phyloP scores from a whole-genome alignment of 805 yeast genomes.

The Spathaspora hagerdaliae region DNA sequence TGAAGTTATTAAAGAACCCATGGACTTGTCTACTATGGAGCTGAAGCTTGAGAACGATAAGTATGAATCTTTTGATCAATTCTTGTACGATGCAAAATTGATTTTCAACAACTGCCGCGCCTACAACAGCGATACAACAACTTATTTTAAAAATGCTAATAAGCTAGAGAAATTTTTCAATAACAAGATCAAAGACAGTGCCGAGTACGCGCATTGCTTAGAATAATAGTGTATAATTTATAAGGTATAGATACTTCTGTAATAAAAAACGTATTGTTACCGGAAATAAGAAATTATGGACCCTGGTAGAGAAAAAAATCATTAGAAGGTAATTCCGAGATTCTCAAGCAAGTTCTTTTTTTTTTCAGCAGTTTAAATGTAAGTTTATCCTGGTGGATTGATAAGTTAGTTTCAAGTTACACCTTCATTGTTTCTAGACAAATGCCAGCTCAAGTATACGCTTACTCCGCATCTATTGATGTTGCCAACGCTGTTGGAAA shows the following conservation, averaged over 20 bases:
- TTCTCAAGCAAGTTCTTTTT: no score
- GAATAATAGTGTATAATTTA: constrained; percentile 29
- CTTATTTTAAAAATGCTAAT: constrained; percentile 92
- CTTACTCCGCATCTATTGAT: constrained; percentile 51
- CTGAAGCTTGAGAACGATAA: constrained; percentile 86
- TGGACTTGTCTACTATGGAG: constrained; percentile 97
- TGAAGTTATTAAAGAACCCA: constrained; percentile 94
- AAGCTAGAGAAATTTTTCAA: constrained; percentile 88
- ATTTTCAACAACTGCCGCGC: constrained; percentile 88
- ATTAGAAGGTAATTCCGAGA: no score
- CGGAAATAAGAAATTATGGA: no score
- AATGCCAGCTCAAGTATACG: constrained; percentile 38
- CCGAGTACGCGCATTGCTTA: constrained; percentile 82
- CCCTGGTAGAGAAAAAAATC: no score
- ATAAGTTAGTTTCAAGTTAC: no score
- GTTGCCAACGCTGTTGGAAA: constrained; percentile 67
- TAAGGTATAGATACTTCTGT: no score
- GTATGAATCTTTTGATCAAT: constrained; percentile 87
- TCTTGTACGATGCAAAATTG: constrained; percentile 80
- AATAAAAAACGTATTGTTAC: no score
- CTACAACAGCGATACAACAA: constrained; percentile 90
- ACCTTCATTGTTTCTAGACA: no score
- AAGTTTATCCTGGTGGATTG: no score
- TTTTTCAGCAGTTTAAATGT: no score
- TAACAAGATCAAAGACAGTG: constrained; percentile 78